Percentiles rank a stretch among this genome's conserved stretches.
Conservation (phyloP, 129 eudicot species). For the Artemisia annua region DNA sequence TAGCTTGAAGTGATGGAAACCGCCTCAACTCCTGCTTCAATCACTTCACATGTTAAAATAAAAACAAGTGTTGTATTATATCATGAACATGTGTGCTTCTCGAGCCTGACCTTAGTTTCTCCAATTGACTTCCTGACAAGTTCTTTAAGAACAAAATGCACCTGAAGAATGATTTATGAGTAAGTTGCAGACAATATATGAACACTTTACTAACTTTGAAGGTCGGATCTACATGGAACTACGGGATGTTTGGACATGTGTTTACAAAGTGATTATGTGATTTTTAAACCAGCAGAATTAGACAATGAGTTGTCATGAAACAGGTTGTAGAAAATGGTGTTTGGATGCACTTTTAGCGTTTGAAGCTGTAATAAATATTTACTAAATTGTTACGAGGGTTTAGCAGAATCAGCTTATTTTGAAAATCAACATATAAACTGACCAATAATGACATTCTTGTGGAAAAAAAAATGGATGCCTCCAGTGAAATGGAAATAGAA, state of each 20-base stretch:
- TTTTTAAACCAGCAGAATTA: not conserved
- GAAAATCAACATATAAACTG: not conserved
- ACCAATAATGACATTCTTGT: constrained; percentile 1
- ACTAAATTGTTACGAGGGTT: not conserved
- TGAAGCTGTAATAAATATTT: not conserved
- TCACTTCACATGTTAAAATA: not conserved
- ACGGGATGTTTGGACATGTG: not conserved
- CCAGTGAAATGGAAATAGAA: not conserved
- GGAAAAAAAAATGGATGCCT: not conserved
- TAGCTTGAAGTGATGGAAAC: constrained; percentile 77
- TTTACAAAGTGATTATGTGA: not conserved
- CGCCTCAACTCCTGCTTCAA: constrained; percentile 77
- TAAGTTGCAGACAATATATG: constrained; percentile 24
- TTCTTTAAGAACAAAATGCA: constrained; percentile 91
- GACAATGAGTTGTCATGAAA: not conserved
- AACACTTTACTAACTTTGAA: constrained; percentile 7
- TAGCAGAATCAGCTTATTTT: not conserved
- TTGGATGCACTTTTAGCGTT: not conserved
- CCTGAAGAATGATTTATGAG: constrained; percentile 48
- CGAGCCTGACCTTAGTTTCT: constrained; percentile 79
- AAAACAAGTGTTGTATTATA: not conserved
- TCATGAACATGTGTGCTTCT: constrained; percentile 13
- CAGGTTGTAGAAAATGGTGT: not conserved
- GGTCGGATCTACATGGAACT: not conserved
- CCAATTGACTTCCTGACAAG: constrained; percentile 96